These are phyloP conservation scores for Macrophomina phaseolina DNA, from an alignment of 2,329 filamentous ascomycete genomes.

Conservation along the genomic window DNA sequence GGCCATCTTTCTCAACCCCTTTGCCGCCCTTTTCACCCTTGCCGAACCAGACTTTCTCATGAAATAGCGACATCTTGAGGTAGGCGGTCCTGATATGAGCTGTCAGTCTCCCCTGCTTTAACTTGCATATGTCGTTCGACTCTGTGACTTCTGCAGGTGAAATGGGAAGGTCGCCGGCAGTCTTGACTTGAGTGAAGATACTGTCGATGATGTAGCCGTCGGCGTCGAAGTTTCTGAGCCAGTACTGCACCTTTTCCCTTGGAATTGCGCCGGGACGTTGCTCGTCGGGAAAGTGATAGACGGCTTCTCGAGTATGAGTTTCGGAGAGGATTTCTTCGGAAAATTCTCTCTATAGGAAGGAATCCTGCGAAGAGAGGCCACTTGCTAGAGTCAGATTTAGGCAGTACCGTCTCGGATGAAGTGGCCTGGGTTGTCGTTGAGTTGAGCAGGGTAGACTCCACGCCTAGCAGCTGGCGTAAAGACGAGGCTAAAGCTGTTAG, in stretches of 20 bases:
- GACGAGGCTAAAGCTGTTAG: no score
- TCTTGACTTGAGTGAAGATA: neutral
- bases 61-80: neutral
- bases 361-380: no score
- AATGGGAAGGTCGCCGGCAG: neutral
- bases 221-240: constrained; percentile 1
- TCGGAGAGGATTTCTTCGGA: neutral
- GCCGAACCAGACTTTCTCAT: neutral
- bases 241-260: neutral
- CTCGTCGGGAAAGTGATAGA: neutral
- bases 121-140: neutral
- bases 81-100: neutral
- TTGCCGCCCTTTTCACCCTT: neutral
- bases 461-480: no score
- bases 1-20: neutral
- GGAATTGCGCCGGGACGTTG: neutral
- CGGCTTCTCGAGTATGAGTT: neutral
- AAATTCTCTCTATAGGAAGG: neutral
- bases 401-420: no score
- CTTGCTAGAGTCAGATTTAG: no score
- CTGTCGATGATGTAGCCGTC: neutral
- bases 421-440: no score
- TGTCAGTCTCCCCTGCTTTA: neutral
- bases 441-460: no score
- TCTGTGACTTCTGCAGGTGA: neutral